These are phyloP conservation scores for Coleophoma crateriformis DNA, from an alignment of 2,329 filamentous ascomycete species.

Conservation along the genomic window DNA sequence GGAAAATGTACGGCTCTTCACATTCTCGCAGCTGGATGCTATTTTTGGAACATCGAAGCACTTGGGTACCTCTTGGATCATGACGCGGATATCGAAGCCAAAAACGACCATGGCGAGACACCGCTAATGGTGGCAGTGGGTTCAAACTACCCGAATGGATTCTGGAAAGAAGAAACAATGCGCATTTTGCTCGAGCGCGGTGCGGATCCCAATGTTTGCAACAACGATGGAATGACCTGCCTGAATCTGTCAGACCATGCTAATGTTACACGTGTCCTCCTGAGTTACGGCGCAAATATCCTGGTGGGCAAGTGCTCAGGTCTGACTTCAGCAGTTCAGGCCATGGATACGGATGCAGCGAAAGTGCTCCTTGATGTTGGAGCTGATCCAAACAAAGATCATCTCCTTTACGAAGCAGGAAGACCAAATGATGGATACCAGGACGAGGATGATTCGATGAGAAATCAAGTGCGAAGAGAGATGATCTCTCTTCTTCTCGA, in stretches of 20 bases:
- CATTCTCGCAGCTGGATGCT: not conserved
- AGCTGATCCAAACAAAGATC: not conserved
- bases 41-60: conserved; percentile 5
- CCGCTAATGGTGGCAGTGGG: conserved; percentile 1
- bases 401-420: not conserved
- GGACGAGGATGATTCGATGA: not conserved
- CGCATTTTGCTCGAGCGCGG: conserved; percentile 1
- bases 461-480: not conserved
- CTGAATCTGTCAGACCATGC: not conserved
- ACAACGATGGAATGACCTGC: not conserved
- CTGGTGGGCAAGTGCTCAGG: not conserved
- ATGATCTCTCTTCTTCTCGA: not conserved
- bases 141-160: not conserved
- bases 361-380: not conserved
- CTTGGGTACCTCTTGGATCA: not conserved
- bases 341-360: not conserved
- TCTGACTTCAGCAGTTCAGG: not conserved
- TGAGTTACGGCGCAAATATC: conserved; percentile 1
- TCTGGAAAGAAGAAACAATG: not conserved
- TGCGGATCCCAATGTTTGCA: conserved; percentile 4
- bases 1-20: conserved; percentile 1
- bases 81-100: conserved; percentile 1
- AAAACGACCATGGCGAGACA: not conserved
- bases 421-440: not conserved
- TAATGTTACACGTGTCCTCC: not conserved